phyloP scores from a whole-genome alignment of 108 stramenopile genomes.

The Discostella stelligeroides region DNA sequence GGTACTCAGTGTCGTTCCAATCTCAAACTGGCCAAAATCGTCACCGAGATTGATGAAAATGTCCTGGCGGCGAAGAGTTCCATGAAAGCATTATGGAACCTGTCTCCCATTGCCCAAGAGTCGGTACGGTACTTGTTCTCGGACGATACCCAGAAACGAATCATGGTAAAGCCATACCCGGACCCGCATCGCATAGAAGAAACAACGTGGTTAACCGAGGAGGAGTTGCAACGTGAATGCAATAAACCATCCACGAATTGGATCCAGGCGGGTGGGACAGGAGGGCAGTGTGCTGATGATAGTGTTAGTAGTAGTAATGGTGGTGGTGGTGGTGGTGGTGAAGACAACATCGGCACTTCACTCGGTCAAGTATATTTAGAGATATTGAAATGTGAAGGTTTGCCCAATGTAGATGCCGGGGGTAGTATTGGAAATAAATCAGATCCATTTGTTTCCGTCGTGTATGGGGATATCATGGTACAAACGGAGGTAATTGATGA shows the following conservation, averaged over 20 bases:
- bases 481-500: conserved; percentile 71
- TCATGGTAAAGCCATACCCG: conserved; percentile 69
- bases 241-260: conserved; percentile 57
- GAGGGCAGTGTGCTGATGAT: not conserved
- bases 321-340: too few species aligned
- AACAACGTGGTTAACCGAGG: conserved; percentile 54
- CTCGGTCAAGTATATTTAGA: conserved; percentile 63
- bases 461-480: conserved; percentile 57
- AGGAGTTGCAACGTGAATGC: conserved; percentile 56
- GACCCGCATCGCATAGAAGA: conserved; percentile 53
- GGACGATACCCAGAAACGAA: conserved; percentile 13
- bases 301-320: too few species aligned
- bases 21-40: conserved; percentile 33
- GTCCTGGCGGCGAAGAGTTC: conserved; percentile 41
- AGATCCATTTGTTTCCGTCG: conserved; percentile 51
- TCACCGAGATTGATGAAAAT: conserved; percentile 64
- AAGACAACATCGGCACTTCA: not conserved
- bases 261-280: conserved; percentile 61
- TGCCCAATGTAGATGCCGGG: conserved; percentile 69
- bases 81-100: conserved; percentile 35
- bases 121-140: conserved; percentile 36
- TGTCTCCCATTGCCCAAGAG: conserved; percentile 35
- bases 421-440: conserved; percentile 61
- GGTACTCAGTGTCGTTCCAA: not conserved
- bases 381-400: conserved; percentile 57